phyloP scores from a whole-genome alignment of 768 basidiomycete genomes.

The Tricholoma flavovirens region DNA sequence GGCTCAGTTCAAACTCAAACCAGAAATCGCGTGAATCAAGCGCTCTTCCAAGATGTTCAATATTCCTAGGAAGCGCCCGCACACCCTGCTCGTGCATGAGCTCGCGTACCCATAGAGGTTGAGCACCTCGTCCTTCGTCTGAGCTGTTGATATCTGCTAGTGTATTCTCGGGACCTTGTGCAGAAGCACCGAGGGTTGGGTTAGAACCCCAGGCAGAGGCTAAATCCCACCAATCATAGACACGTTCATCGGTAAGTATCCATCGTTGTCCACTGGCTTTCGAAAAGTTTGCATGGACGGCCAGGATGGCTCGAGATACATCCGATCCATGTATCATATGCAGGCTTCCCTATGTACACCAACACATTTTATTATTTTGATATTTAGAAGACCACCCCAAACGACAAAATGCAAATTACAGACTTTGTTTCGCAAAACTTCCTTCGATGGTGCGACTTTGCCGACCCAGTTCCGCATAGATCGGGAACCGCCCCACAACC shows the following conservation, averaged over 20 bases:
- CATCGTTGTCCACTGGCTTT: slow-evolving; percentile 48
- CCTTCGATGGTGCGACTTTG: slow-evolving; percentile 51
- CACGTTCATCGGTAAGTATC: slow-evolving; percentile 48
- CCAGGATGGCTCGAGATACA: slow-evolving; percentile 53
- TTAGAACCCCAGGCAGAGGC: slow-evolving; percentile 46
- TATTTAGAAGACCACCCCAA: neutral
- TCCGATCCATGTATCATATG: slow-evolving; percentile 61
- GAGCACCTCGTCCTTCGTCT: slow-evolving; percentile 27
- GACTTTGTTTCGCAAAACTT: slow-evolving; percentile 45
- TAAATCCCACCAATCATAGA: slow-evolving; percentile 69
- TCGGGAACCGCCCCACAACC: slow-evolving; percentile 57
- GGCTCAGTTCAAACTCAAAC: slow-evolving; percentile 39
- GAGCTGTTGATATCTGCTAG: neutral
- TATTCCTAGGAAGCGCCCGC: slow-evolving; percentile 45
- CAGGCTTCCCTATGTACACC: slow-evolving; percentile 39
- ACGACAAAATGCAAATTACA: slow-evolving; percentile 4
- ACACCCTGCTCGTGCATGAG: slow-evolving; percentile 48
- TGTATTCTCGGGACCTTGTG: neutral
- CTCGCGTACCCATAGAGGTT: slow-evolving; percentile 51
- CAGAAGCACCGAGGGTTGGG: neutral
- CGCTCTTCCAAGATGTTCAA: slow-evolving; percentile 43
- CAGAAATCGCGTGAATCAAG: slow-evolving; percentile 62
- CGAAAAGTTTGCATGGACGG: slow-evolving; percentile 41
- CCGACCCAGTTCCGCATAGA: slow-evolving; percentile 45
- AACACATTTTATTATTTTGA: too few relatives aligned